phyloP scores from a whole-genome alignment of 116 monocot species.

The Trichopus zeylanicus region DNA sequence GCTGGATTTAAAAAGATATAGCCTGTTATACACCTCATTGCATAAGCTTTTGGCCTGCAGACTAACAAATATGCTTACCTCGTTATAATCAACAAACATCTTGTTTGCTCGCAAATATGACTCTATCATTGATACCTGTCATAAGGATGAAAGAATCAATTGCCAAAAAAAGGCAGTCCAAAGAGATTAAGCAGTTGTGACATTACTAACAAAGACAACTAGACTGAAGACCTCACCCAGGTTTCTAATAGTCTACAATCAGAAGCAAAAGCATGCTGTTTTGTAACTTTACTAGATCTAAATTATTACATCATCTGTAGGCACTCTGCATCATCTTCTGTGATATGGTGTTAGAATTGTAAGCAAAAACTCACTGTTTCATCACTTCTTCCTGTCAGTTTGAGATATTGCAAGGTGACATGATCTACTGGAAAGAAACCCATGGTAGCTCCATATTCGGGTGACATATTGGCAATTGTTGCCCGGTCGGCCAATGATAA shows the following conservation, averaged over 20 bases:
- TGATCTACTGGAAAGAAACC: slow-evolving; percentile 98
- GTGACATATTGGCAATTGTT: slow-evolving; percentile 94
- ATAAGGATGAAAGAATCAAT: slow-evolving; percentile 5
- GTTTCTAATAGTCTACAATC: too few relatives aligned
- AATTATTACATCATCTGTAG: too few relatives aligned
- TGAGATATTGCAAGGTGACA: slow-evolving; percentile 71
- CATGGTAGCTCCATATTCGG: slow-evolving; percentile 98
- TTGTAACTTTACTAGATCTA: too few relatives aligned
- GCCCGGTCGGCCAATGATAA: slow-evolving; percentile 81
- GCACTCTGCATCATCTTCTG: too few relatives aligned
- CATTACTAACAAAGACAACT: too few relatives aligned
- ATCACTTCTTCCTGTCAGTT: slow-evolving; percentile 75
- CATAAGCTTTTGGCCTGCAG: background rate
- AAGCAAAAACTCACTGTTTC: slow-evolving; percentile 55
- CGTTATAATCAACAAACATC: slow-evolving; percentile 79
- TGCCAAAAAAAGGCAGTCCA: background rate
- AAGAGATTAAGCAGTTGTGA: background rate
- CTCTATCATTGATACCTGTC: slow-evolving; percentile 75
- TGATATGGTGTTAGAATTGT: too few relatives aligned
- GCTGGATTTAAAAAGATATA: slow-evolving; percentile 21
- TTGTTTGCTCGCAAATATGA: slow-evolving; percentile 81
- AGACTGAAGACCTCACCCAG: too few relatives aligned
- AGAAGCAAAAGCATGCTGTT: too few relatives aligned
- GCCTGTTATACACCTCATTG: background rate
- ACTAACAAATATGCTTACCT: slow-evolving; percentile 32